Evolutionary conservation across 1,139 yeast species (phyloP).

Genomic region (Candida gigantensis): DNA sequence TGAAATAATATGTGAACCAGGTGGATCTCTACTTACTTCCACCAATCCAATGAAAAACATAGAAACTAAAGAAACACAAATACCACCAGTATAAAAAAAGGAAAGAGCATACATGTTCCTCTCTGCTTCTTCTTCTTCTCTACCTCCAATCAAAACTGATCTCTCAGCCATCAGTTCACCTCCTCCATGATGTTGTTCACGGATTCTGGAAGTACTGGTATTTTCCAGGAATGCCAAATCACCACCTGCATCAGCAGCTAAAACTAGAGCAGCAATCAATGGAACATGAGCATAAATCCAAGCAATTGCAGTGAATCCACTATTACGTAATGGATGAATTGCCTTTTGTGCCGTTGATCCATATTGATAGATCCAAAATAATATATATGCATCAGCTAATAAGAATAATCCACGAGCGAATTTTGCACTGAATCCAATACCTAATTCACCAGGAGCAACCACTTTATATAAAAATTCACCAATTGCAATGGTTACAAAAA

Average conservation of each 20-base stretch:
- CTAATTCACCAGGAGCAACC: constrained; percentile 54
- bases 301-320: constrained; percentile 44
- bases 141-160: constrained; percentile 7
- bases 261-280: constrained; percentile 49
- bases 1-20: constrained; percentile 28
- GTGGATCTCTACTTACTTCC: constrained; percentile 41
- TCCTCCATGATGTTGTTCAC: constrained; percentile 2
- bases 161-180: too few relatives aligned
- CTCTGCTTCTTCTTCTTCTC: constrained; percentile 23
- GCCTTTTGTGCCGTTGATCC: constrained; percentile 54
- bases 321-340: constrained; percentile 56
- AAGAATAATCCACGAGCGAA: constrained; percentile 52
- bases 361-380: constrained; percentile 57
- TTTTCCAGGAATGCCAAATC: constrained; percentile 37
- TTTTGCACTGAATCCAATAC: constrained; percentile 45
- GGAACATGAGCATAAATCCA: constrained; percentile 59
- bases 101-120: constrained; percentile 38
- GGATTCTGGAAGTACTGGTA: constrained; percentile 10
- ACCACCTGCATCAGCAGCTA: constrained; percentile 67
- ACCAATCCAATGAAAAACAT: constrained; percentile 38
- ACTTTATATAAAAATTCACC: constrained; percentile 64
- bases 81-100: constrained; percentile 52
- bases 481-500: constrained; percentile 63
- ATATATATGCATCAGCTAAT: constrained; percentile 50
- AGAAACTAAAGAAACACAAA: constrained; percentile 39